These are phyloP conservation scores for Candida peoriensis DNA, from an alignment of 805 yeast species.

Conservation along the genomic window DNA sequence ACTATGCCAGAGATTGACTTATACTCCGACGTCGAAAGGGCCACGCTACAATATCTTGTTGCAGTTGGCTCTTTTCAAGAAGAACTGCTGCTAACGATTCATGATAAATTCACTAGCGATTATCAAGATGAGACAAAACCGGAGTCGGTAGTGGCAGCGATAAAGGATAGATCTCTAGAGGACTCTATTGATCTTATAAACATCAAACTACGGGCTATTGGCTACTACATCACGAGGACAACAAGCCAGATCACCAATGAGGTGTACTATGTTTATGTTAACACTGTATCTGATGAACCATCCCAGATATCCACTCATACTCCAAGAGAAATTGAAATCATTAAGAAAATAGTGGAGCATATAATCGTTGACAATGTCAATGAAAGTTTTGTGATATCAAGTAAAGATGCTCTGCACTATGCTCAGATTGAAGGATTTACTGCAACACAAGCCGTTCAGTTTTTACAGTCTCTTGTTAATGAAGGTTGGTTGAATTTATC, in stretches of 20 bases:
- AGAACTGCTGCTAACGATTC: background rate
- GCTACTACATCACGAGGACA: constrained; percentile 33
- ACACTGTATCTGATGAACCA: constrained; percentile 30
- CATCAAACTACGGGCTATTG: constrained; percentile 22
- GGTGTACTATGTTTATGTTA: constrained; percentile 32
- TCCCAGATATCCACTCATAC: constrained; percentile 30
- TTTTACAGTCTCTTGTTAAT: constrained; percentile 36
- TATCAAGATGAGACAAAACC: background rate
- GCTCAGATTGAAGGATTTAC: constrained; percentile 24
- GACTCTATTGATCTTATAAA: constrained; percentile 25
- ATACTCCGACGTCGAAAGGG: constrained; percentile 14
- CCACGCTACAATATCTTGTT: constrained; percentile 29
- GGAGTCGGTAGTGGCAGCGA: constrained; percentile 3
- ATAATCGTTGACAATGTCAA: constrained; percentile 23
- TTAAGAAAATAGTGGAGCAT: constrained; percentile 36
- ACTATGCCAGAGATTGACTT: no score
- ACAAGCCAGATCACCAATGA: constrained; percentile 31
- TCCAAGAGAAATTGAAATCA: constrained; percentile 34
- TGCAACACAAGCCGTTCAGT: constrained; percentile 34
- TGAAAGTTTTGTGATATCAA: constrained; percentile 31
- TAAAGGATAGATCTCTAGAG: constrained; percentile 9
- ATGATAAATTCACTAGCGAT: constrained; percentile 4
- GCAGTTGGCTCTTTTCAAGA: constrained; percentile 23
- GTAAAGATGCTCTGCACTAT: constrained; percentile 18
- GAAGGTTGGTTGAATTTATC: constrained; percentile 51